phyloP scores from a whole-genome alignment of 2,329 filamentous ascomycete genomes.

The Aspergillus pseudotamarii region DNA sequence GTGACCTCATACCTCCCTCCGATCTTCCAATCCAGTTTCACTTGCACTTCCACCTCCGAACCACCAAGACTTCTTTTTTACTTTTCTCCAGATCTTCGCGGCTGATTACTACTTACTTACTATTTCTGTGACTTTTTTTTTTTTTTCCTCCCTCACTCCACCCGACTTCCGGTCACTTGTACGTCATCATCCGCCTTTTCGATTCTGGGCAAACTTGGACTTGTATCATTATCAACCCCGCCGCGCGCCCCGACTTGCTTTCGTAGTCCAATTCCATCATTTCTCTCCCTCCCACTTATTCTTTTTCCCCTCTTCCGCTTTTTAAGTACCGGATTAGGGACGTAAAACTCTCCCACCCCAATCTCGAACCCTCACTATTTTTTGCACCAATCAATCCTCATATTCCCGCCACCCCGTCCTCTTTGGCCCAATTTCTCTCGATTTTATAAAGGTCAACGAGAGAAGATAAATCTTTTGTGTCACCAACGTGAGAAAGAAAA shows the following conservation, averaged over 20 bases:
- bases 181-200: constrained; percentile 9
- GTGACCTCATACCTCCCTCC: constrained; percentile 17
- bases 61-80: neutral
- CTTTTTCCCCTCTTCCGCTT: constrained; percentile 9
- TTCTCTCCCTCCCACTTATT: constrained; percentile 7
- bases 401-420: constrained; percentile 6
- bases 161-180: constrained; percentile 4
- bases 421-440: constrained; percentile 4
- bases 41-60: constrained; percentile 8
- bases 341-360: constrained; percentile 19
- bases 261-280: constrained; percentile 17
- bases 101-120: no score
- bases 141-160: neutral
- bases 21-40: constrained; percentile 11
- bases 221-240: constrained; percentile 8
- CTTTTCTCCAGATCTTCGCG: neutral
- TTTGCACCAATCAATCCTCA: constrained; percentile 9
- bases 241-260: neutral
- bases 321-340: constrained; percentile 20
- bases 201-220: neutral
- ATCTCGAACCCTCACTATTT: constrained; percentile 1
- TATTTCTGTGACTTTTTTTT: neutral
- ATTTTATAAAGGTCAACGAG: constrained; percentile 3
- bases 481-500: neutral
- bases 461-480: constrained; percentile 2